phyloP scores from a whole-genome alignment of 2,329 filamentous ascomycete species.

The Fusarium annulatum region DNA sequence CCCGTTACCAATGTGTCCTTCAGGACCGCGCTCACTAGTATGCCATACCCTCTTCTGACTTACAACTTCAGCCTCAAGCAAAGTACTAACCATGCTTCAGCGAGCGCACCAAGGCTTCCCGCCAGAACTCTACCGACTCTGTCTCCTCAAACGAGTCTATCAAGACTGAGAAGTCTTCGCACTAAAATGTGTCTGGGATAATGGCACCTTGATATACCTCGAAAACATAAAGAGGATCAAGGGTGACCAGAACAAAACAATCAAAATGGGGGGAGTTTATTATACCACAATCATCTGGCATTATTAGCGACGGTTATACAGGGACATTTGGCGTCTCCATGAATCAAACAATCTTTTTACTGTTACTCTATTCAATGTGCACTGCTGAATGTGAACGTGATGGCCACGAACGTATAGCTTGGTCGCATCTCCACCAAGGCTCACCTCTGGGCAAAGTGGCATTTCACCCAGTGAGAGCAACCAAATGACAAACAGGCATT shows the following conservation, averaged over 20 bases:
- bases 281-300: conserved; percentile 37
- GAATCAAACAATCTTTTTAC: conserved; percentile 36
- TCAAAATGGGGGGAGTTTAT: conserved; percentile 28
- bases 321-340: conserved; percentile 34
- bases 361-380: conserved; percentile 1
- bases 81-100: conserved; percentile 44
- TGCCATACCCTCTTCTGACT: conserved; percentile 29
- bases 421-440: not conserved
- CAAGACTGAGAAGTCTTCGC: conserved; percentile 40
- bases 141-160: conserved; percentile 47
- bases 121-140: conserved; percentile 52
- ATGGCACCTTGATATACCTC: conserved; percentile 7
- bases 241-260: not conserved
- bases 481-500: conserved; percentile 32
- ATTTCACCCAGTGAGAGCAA: conserved; percentile 17
- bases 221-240: not conserved
- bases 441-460: conserved; percentile 1
- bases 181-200: conserved; percentile 28
- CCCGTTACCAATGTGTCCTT: conserved; percentile 54
- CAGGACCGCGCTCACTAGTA: conserved; percentile 60
- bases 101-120: conserved; percentile 54
- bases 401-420: not conserved
- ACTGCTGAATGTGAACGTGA: not conserved
- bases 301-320: conserved; percentile 43
- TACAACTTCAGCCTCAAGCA: not conserved